A percentile compares a stretch with the other conserved stretches of the same genome.
phyloP scores from a whole-genome alignment of 345 rosid species.

The Eucalyptus albens region DNA sequence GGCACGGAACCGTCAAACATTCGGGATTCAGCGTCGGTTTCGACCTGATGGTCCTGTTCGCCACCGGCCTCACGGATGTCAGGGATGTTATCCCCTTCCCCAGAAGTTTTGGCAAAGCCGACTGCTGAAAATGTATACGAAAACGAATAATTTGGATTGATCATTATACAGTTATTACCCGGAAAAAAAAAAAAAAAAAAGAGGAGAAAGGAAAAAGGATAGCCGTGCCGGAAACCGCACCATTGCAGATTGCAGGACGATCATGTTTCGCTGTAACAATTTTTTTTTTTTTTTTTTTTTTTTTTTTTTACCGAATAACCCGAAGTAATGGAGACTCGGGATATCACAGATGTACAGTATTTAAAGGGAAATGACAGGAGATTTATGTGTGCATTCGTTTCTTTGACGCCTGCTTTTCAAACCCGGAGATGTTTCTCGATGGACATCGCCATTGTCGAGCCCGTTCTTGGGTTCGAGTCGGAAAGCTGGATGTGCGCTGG shows the following conservation, averaged over 20 bases:
- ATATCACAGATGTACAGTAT: neutral
- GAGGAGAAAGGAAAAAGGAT: neutral
- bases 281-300: neutral
- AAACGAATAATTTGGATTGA: neutral
- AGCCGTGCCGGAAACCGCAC: neutral
- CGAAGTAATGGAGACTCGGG: neutral
- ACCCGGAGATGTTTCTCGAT: neutral
- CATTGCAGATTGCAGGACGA: neutral
- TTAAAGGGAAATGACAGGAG: neutral
- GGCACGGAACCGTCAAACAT: slow-evolving; percentile 69
- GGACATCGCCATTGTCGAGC: neutral
- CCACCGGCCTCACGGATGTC: slow-evolving; percentile 62
- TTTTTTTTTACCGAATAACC: neutral
- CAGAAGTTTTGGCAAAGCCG: slow-evolving; percentile 37
- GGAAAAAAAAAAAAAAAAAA: accelerated
- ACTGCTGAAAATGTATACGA: slow-evolving; percentile 7
- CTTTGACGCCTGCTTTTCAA: neutral
- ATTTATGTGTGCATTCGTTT: neutral
- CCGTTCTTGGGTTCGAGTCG: neutral
- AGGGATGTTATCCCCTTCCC: slow-evolving; percentile 85
- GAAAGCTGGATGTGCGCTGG: neutral
- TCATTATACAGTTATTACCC: neutral
- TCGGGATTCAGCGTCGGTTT: slow-evolving; percentile 66
- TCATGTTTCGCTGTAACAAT: neutral
- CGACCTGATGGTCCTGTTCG: slow-evolving; percentile 63